A percentile compares a stretch with the other conserved stretches of the same genome.
Conservation (phyloP, 176 grass and related monocot species). For the Musa acuminata region DNA sequence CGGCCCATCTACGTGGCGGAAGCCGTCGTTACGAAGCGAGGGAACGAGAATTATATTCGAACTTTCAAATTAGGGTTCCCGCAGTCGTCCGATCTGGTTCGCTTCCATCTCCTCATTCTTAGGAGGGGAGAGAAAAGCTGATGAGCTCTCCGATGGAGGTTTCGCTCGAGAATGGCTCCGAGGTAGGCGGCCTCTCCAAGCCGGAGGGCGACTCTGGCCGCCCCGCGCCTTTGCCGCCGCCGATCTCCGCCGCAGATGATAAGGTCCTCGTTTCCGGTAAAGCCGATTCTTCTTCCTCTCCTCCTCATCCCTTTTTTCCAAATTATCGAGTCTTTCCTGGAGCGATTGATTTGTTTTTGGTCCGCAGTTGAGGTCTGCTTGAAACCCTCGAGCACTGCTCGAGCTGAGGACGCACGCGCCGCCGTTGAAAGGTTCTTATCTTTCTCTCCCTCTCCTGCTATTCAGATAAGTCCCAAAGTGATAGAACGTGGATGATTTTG, state of each 20-base stretch:
- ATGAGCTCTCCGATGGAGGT: slow-evolving; percentile 87
- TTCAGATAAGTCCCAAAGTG: background rate
- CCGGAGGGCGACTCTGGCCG: background rate
- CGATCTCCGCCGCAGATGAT: slow-evolving; percentile 36
- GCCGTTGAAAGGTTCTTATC: slow-evolving; percentile 71
- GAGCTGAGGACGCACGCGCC: slow-evolving; percentile 39
- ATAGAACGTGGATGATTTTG: background rate
- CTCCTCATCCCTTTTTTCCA: background rate
- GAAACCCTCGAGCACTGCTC: slow-evolving; percentile 56
- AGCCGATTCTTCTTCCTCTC: background rate
- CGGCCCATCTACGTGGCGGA: too few relatives aligned
- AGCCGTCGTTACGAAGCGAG: background rate
- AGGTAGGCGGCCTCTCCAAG: background rate
- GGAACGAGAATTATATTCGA: background rate
- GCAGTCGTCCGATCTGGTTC: background rate
- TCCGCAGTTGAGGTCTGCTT: slow-evolving; percentile 84
- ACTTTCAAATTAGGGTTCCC: background rate
- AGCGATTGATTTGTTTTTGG: slow-evolving; percentile 6
- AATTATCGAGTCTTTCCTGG: slow-evolving; percentile 7
- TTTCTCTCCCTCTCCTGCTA: background rate
- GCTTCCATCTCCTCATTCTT: background rate
- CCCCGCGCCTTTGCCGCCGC: background rate
- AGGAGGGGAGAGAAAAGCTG: background rate
- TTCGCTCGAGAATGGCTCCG: slow-evolving; percentile 36
- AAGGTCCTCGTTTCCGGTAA: slow-evolving; percentile 70